phyloP scores from a whole-genome alignment of 2,329 filamentous ascomycete species.

The Botrytis pseudocinerea region DNA sequence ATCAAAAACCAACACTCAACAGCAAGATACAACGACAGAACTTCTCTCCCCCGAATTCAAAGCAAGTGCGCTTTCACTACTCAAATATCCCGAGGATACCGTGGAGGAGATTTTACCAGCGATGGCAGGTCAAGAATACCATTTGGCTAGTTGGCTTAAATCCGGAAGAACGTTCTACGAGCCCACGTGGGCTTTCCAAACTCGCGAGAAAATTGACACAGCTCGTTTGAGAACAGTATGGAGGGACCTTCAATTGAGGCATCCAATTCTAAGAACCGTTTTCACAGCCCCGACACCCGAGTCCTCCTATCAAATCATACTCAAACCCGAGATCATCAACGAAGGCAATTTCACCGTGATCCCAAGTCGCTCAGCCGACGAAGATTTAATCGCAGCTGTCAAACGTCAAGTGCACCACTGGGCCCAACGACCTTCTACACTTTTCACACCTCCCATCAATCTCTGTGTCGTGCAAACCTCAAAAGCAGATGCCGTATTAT shows the following conservation, averaged over 20 bases:
- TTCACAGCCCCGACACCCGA: neutral
- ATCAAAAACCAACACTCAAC: neutral
- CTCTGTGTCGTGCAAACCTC: constrained; percentile 2
- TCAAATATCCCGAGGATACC: neutral
- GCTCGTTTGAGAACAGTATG: neutral
- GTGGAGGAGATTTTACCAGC: neutral
- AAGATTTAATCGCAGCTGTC: neutral
- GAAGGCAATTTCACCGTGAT: neutral
- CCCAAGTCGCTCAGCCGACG: neutral
- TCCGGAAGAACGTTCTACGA: constrained; percentile 15
- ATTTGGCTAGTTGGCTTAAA: constrained; percentile 12
- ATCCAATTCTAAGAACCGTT: constrained; percentile 12
- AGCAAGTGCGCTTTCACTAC: neutral
- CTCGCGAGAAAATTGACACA: neutral
- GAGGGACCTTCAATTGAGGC: neutral
- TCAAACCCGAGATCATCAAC: constrained; percentile 1
- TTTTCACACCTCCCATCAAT: constrained; percentile 14
- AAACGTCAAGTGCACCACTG: neutral
- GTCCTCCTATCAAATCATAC: neutral
- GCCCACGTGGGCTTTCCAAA: constrained; percentile 15
- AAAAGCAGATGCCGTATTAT: neutral
- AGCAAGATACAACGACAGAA: neutral
- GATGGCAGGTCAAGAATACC: constrained; percentile 17
- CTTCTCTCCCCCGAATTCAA: neutral
- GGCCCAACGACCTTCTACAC: neutral